Percentiles rank a stretch among this genome's conserved stretches.
phyloP scores from a whole-genome alignment of 768 basidiomycete species.

The Collybia sp. region DNA sequence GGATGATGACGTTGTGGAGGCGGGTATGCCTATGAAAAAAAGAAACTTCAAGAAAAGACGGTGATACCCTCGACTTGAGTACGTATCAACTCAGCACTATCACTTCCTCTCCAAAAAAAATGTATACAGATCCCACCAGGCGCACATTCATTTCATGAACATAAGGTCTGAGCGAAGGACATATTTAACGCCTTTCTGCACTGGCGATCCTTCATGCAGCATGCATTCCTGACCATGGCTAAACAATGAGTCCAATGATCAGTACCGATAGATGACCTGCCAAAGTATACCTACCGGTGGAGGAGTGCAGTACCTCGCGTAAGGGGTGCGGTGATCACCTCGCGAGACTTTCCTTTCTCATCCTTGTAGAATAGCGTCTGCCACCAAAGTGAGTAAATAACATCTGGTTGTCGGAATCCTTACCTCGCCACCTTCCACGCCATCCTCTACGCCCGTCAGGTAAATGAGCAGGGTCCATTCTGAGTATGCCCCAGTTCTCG shows the following conservation, averaged over 20 bases:
- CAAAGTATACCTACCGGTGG: constrained; percentile 43
- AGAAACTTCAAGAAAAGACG: constrained; percentile 46
- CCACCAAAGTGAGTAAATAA: background rate
- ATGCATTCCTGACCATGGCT: constrained; percentile 73
- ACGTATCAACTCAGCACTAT: background rate
- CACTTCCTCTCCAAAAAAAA: no score
- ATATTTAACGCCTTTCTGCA: constrained; percentile 62
- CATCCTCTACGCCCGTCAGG: constrained; percentile 66
- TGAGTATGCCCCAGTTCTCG: constrained; percentile 54
- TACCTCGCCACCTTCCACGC: constrained; percentile 69
- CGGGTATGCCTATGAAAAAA: constrained; percentile 73
- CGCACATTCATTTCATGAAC: constrained; percentile 36
- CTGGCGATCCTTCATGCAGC: constrained; percentile 66
- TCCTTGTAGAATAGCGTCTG: constrained; percentile 72
- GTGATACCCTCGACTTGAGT: constrained; percentile 4
- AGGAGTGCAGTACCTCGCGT: constrained; percentile 61
- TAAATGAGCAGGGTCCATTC: constrained; percentile 81
- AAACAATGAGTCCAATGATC: background rate
- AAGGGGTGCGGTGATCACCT: constrained; percentile 47
- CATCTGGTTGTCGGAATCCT: constrained; percentile 2
- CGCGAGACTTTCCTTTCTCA: constrained; percentile 41
- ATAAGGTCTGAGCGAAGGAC: constrained; percentile 70
- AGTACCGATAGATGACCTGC: background rate
- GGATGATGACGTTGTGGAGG: constrained; percentile 91
- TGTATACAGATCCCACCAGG: no score